Conservation (phyloP, 2,329 filamentous ascomycete species). For the Diaporthe longicolla region DNA sequence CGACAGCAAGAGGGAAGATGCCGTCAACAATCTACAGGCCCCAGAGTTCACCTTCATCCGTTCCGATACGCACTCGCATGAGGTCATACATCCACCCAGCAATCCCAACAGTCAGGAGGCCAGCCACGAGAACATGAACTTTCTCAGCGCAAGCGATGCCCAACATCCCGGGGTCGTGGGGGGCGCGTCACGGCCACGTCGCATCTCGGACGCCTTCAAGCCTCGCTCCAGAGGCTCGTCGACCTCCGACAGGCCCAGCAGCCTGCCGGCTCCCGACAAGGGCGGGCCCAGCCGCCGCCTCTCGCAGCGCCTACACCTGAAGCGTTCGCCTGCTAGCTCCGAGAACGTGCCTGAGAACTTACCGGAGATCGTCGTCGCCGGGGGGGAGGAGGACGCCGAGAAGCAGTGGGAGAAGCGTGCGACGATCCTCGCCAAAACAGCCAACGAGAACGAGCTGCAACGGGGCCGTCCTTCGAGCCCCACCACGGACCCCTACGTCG, state of each 20-base stretch:
- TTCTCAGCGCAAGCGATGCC: slow-evolving; percentile 48
- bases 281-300: slow-evolving; percentile 61
- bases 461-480: slow-evolving; percentile 59
- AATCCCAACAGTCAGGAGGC: slow-evolving; percentile 44
- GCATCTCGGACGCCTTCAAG: slow-evolving; percentile 52
- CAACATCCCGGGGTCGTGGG: slow-evolving; percentile 37
- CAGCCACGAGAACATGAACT: slow-evolving; percentile 46
- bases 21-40: slow-evolving; percentile 55
- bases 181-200: slow-evolving; percentile 47
- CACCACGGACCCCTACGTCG: slow-evolving; percentile 43
- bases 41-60: slow-evolving; percentile 88
- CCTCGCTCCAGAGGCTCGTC: slow-evolving; percentile 65
- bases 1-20: slow-evolving; percentile 48
- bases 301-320: slow-evolving; percentile 80
- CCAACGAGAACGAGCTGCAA: slow-evolving; percentile 67
- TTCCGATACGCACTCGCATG: slow-evolving; percentile 84
- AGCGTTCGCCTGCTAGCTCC: slow-evolving; percentile 71
- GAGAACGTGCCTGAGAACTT: slow-evolving; percentile 84
- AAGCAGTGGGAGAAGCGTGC: slow-evolving; percentile 91
- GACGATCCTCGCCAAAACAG: slow-evolving; percentile 78
- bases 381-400: slow-evolving; percentile 59
- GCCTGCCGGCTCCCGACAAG: slow-evolving; percentile 51
- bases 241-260: slow-evolving; percentile 55
- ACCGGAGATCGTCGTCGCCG: slow-evolving; percentile 75
- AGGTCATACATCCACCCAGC: slow-evolving; percentile 80